Evolutionary conservation across 306 rosid species (phyloP).

Genomic region (Cucurbita ficifolia): DNA sequence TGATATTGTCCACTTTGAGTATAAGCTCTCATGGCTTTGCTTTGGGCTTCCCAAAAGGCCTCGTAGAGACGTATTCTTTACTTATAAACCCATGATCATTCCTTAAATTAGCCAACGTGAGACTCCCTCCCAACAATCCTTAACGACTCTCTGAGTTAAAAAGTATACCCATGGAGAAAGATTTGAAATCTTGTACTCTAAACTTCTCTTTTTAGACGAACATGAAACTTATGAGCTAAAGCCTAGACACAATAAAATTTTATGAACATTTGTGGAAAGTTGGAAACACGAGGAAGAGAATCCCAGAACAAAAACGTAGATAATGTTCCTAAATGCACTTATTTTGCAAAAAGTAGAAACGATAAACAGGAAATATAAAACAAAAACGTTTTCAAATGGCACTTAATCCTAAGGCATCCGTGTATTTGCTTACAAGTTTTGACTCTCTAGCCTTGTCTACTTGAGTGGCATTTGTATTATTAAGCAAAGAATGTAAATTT

Average conservation of each 20-base stretch:
- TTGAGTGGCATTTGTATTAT: not conserved
- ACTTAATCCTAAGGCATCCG: not conserved
- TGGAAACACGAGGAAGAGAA: not conserved
- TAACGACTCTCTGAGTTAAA: not conserved
- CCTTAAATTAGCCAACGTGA: too few species aligned
- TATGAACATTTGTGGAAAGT: not conserved
- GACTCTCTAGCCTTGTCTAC: not conserved
- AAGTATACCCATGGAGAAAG: not conserved
- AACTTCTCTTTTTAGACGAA: not conserved
- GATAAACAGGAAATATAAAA: not conserved
- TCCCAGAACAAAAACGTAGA: not conserved
- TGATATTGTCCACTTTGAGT: too few species aligned
- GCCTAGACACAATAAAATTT: not conserved
- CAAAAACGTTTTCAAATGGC: not conserved
- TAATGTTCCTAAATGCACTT: not conserved
- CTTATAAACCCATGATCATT: too few species aligned
- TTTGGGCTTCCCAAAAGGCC: too few species aligned
- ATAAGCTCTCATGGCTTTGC: too few species aligned
- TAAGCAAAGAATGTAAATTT: not conserved
- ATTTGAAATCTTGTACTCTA: not conserved
- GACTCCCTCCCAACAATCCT: too few species aligned
- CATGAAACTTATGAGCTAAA: not conserved
- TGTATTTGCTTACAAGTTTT: not conserved
- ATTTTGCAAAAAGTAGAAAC: not conserved
- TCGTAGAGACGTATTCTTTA: too few species aligned